Percentiles rank a stretch among this genome's conserved stretches.
phyloP scores from a whole-genome alignment of 176 grass and related monocot species.

The Zoysia pacifica region DNA sequence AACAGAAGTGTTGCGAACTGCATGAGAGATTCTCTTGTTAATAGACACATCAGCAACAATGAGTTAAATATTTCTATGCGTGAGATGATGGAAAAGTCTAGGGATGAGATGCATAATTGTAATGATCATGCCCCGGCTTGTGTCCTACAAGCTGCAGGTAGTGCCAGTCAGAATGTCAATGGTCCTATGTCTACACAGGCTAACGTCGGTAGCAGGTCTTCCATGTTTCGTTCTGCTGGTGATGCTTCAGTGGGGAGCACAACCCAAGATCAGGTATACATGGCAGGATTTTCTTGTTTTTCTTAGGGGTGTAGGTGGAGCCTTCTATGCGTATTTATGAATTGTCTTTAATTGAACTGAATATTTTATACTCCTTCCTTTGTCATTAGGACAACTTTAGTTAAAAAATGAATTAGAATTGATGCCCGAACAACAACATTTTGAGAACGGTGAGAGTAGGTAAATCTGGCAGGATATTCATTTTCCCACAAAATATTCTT shows the following conservation, averaged over 20 bases:
- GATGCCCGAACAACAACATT: too few species aligned
- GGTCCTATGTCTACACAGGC: conserved; percentile 44
- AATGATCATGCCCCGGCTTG: conserved; percentile 29
- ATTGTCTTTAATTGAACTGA: neutral
- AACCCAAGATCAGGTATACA: conserved; percentile 81
- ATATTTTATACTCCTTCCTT: too few species aligned
- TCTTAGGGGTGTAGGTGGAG: neutral
- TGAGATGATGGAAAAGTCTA: conserved; percentile 19
- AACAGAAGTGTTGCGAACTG: conserved; percentile 46
- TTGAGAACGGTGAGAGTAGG: too few species aligned
- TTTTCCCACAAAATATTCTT: too few species aligned
- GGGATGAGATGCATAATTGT: conserved; percentile 47
- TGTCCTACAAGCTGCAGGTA: conserved; percentile 32
- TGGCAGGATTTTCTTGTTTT: conserved; percentile 16
- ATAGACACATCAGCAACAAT: conserved; percentile 44
- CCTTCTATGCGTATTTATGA: neutral
- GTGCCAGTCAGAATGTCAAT: conserved; percentile 44
- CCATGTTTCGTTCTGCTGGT: conserved; percentile 58
- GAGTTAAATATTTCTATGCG: conserved; percentile 39
- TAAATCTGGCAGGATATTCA: too few species aligned
- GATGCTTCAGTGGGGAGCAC: conserved; percentile 53
- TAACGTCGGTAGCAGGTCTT: conserved; percentile 51
- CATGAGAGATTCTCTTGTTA: conserved; percentile 42
- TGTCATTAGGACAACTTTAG: too few species aligned
- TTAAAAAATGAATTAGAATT: too few species aligned